Base-by-base conservation (phyloP, 1,139 yeast species). In the Insectozyma bohioensis region DNA sequence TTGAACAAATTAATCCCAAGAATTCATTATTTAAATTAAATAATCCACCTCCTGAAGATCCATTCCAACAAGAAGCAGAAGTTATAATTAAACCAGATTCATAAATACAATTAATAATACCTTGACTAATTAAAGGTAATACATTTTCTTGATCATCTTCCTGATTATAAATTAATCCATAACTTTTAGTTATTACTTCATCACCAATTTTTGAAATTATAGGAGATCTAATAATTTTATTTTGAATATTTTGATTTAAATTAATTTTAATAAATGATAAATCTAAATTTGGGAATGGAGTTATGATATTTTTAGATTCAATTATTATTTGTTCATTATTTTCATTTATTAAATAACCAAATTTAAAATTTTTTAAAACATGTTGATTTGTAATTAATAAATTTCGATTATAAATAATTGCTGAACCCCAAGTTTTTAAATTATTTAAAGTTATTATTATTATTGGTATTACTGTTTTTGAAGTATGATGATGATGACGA, bases 41-140 rank as follows among this genome's bases (percentile, higher is more conserved):
- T 3, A 80, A 51, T 0, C 81, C 86, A 0, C 90, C 90, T 0
- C 90, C 90, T 1, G 85, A 78, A 2, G 87, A 80, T 0, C 90
- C 90, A 46, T 81, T 80, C 86, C 87, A 82, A 53, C 87, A 81
- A 8, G 79, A 68, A 0, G 85, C 72, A 0, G 85, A 72, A 0
- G 78, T 63, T 0, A 80, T 57, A 1, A 78, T 45, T 55, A 82
- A 51, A 0, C 70, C 60, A 3, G 32, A 24, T 4, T 31, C 19
- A 16, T 51, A 40, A 5, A 43, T 48, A 14, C 63, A 49, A 12
- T 72, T 61, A 6, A 76, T 53, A 6, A 54, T 43, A 0, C 86
- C 87, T 4, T 46, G 35, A 0, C 81, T 71, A 5, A 47, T 41
- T 19, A 79, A 43, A 1, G 85, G 83, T 11, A 43, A 44, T 9